Base-by-base conservation (phyloP, 169 alveolate species). In the Plasmodium blacklocki region DNA sequence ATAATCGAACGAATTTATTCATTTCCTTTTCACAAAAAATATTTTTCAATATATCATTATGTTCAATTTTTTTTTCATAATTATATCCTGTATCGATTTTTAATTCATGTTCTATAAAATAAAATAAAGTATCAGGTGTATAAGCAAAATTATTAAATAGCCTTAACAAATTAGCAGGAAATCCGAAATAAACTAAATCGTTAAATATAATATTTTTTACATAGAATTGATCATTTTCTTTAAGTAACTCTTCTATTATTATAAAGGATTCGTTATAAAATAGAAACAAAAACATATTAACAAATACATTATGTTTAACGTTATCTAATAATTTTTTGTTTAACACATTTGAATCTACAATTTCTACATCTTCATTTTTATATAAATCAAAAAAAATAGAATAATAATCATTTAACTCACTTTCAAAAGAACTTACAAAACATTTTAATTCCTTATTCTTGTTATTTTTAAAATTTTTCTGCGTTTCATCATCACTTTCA, bases 151-250 rank as follows among this genome's bases (percentile, higher is more conserved):
- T 72, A 23, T 15, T 60, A 50, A 86, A 67, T 86, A 86, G 26
- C 14, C 59, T 19, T 58, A 86, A 21, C 66, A 86, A 63, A 9
- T 45, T 50, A 3, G 88, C 14, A 19, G 92, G 49, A 72, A 86
- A 86, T 12, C 92, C 92, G 29, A 70, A 86, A 54, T 59, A 86
- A 3, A 18, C 11, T 26, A 86, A 74, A 54, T 86, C 92, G 50
- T 86, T 72, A 54, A 64, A 86, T 71, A 86, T 73, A 18, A 72
- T 60, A 72, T 73, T 58, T 54, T 60, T 86, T 39, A 86, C 88
- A 71, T 21, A 86, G 32, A 86, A 29, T 11, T 26, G 60, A 7
- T 62, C 56, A 71, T 59, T 32, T 15, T 86, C 71, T 14, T 71
- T 86, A 11, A 12, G 21, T 47, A 71, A 23, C 8, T 62, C 88